Evolutionary conservation across 768 basidiomycete genomes (phyloP).

Genomic region (Austroboletus festivus): DNA sequence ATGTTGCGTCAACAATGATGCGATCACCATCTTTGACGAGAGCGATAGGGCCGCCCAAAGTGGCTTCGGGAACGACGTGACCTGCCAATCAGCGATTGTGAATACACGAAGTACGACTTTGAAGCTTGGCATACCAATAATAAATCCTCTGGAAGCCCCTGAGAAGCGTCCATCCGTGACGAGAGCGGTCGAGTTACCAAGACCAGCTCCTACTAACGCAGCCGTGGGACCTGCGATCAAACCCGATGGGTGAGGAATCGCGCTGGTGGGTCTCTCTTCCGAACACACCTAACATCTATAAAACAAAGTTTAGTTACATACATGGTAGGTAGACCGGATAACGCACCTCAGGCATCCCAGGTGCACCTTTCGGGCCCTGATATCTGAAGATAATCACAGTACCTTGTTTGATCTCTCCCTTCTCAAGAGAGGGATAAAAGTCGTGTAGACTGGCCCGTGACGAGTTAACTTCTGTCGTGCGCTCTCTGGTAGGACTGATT

Average conservation of each 20-base stretch:
- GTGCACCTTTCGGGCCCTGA: constrained; percentile 88
- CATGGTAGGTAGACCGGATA: neutral
- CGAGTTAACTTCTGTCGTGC: neutral
- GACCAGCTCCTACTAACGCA: constrained; percentile 80
- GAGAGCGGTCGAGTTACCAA: constrained; percentile 72
- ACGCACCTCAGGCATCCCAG: constrained; percentile 81
- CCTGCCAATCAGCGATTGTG: constrained; percentile 40
- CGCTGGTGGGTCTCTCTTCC: neutral
- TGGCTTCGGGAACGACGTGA: constrained; percentile 63
- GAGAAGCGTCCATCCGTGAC: constrained; percentile 91
- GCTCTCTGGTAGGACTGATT: neutral
- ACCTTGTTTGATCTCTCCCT: constrained; percentile 72
- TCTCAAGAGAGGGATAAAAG: constrained; percentile 72
- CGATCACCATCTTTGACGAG: constrained; percentile 80
- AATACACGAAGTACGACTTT: constrained; percentile 31
- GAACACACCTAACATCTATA: constrained; percentile 44
- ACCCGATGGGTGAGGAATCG: constrained; percentile 1
- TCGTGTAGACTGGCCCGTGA: constrained; percentile 53
- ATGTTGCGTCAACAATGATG: constrained; percentile 70
- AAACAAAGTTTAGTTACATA: constrained; percentile 3
- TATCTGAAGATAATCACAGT: constrained; percentile 81
- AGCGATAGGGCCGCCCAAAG: constrained; percentile 82
- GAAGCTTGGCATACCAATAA: constrained; percentile 42
- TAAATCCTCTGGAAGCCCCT: constrained; percentile 71
- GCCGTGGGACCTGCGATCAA: constrained; percentile 61